Evolutionary conservation across 805 yeast species (phyloP).

Genomic region (Candida bentonensis): DNA sequence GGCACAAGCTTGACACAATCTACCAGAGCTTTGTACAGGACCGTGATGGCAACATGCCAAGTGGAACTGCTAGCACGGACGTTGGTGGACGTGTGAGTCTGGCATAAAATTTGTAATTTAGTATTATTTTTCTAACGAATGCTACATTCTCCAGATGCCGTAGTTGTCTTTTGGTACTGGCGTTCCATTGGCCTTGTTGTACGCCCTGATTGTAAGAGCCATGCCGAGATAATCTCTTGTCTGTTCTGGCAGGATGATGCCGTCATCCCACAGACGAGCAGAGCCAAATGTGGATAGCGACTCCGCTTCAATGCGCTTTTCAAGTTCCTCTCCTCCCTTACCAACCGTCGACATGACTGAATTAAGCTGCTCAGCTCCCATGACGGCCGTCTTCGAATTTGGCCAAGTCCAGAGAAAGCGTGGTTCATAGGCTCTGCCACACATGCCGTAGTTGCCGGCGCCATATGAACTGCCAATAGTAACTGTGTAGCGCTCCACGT

Average conservation of each 20-base stretch:
- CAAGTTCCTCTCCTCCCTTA: conserved; percentile 10
- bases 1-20: conserved; percentile 42
- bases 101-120: conserved; percentile 33
- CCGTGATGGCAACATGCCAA: conserved; percentile 79
- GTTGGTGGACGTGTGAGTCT: conserved; percentile 77
- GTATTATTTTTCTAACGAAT: conserved; percentile 2
- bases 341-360: conserved; percentile 19
- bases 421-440: conserved; percentile 21
- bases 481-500: conserved; percentile 20
- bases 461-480: conserved; percentile 21
- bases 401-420: conserved; percentile 22
- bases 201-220: conserved; percentile 14
- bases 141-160: conserved; percentile 21
- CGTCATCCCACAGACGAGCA: conserved; percentile 22
- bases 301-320: conserved; percentile 17
- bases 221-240: conserved; percentile 18
- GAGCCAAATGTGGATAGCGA: conserved; percentile 16
- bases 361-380: conserved; percentile 22
- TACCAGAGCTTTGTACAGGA: conserved; percentile 62
- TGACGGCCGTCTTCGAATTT: conserved; percentile 20
- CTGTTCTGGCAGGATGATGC: conserved; percentile 19
- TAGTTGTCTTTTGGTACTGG: conserved; percentile 8
- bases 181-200: background rate
- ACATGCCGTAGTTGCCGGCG: conserved; percentile 23
- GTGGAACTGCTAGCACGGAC: conserved; percentile 64